phyloP scores from a whole-genome alignment of 352 stramenopile species.

The Globisporangium recalcitrans region DNA sequence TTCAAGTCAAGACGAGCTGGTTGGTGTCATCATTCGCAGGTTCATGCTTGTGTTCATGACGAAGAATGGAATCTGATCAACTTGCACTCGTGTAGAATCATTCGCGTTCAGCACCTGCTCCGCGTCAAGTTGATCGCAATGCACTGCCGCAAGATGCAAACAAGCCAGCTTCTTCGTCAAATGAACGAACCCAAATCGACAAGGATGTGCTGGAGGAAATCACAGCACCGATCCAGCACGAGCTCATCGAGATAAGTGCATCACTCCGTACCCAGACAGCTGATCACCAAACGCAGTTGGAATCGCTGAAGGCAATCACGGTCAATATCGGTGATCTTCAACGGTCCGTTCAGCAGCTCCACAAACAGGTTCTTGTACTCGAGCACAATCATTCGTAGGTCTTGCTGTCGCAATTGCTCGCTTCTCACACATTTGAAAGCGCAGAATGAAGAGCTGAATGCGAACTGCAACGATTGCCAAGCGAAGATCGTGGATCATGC shows the following conservation, averaged over 20 bases:
- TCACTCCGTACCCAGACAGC: constrained; percentile 6
- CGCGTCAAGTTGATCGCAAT: neutral
- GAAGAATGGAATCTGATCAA: neutral
- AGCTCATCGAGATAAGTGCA: constrained; percentile 5
- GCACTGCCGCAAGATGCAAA: neutral
- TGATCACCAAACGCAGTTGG: neutral
- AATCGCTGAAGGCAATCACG: constrained; percentile 11
- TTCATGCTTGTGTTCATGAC: neutral
- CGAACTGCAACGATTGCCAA: constrained; percentile 18
- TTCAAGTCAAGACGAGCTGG: constrained; percentile 19
- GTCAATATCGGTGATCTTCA: neutral
- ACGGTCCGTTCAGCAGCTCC: constrained; percentile 9
- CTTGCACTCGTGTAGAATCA: neutral
- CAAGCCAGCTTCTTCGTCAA: neutral
- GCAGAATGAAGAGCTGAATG: constrained; percentile 18
- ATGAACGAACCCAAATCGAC: constrained; percentile 5
- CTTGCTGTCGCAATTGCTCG: neutral
- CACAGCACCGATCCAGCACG: constrained; percentile 12
- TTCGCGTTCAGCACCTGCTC: neutral
- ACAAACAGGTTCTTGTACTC: constrained; percentile 13
- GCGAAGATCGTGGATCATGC: constrained; percentile 21
- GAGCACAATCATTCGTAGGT: neutral
- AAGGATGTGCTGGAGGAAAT: constrained; percentile 14
- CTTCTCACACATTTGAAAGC: neutral
- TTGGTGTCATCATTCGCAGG: neutral